Base-by-base conservation (phyloP, 2,329 filamentous ascomycete genomes). In the Pseudodiploospora longispora region DNA sequence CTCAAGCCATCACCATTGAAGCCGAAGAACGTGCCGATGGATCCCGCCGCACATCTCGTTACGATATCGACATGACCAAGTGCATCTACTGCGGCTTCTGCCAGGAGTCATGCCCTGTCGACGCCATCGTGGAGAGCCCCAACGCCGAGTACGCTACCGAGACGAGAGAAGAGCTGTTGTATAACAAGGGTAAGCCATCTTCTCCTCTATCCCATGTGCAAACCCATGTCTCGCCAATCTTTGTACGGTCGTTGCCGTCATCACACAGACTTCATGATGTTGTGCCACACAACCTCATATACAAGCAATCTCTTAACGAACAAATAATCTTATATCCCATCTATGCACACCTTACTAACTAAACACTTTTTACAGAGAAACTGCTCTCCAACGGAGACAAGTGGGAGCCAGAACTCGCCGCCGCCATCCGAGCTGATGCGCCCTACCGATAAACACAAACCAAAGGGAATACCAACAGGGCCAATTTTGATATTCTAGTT, bases 11-110 rank as follows among this genome's bases (percentile, higher is more conserved):
- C 68, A 98, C 93, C 42, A 98, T 98, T 59, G 93, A 98, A 73
- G 93, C 93, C 46, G 93, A 98, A 69, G 93, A 98, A 76, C 89
- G 93, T 63, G 87, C 87, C 61, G 93, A 98, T 60, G 93, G 93
- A 52, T 94, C 87, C 61, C 83, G 93, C 68, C 82, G 93, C 63
- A 98, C 93, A 41, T 96, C 91, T 48, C 83, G 91, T 64, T 98
- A 98, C 72, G 93, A 98, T 66, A 96, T 98, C 63, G 93, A 98
- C 71, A 98, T 98, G 93, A 97, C 93, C 61, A 98, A 98, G 78
- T 98, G 93, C 74, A 98, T 98, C 70, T 98, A 97, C 81, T 97
- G 93, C 67, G 93, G 93, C 41, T 94, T 95, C 74, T 97, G 93
- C 80, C 91, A 96, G 74, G 93, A 98, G 75, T 95, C 87, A 53